Percentiles rank a stretch among this genome's conserved stretches.
Evolutionary conservation across 2,329 filamentous ascomycete genomes (phyloP).

Genomic region (Cladosporium sp.): DNA sequence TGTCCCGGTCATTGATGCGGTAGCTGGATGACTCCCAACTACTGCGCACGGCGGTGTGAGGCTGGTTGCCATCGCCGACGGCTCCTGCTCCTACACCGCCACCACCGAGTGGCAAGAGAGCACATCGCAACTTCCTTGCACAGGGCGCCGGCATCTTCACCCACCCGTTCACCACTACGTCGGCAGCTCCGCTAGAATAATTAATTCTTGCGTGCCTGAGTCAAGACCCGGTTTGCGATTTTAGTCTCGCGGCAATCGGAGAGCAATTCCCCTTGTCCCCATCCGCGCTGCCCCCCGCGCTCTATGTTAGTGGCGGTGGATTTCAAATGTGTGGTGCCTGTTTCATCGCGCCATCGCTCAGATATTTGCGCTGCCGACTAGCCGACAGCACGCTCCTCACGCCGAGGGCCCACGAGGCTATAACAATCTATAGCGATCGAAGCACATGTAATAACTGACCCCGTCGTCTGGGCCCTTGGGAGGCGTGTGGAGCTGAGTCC

Average conservation of each 20-base stretch:
- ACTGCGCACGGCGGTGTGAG: conserved; percentile 16
- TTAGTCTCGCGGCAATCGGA: conserved; percentile 14
- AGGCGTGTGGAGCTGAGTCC: background rate
- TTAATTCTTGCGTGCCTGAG: background rate
- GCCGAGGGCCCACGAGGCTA: conserved; percentile 9
- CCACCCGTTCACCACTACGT: conserved; percentile 11
- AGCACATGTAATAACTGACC: conserved; percentile 16
- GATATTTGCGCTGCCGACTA: background rate
- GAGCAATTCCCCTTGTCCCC: conserved; percentile 7
- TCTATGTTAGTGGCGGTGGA: background rate
- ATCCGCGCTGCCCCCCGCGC: conserved; percentile 10
- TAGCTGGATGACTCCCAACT: conserved; percentile 10
- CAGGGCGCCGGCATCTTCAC: background rate
- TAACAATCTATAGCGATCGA: conserved; percentile 18
- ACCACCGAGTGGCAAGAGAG: background rate
- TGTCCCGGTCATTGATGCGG: conserved; percentile 2
- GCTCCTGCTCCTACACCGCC: conserved; percentile 20
- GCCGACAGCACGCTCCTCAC: conserved; percentile 2
- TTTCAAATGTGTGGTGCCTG: conserved; percentile 2
- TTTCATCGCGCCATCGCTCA: conserved; percentile 11
- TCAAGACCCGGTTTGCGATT: background rate
- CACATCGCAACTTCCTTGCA: background rate
- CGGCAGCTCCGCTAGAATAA: conserved; percentile 5
- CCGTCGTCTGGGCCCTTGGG: conserved; percentile 5
- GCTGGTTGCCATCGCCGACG: background rate